Conservation (phyloP, 2,329 filamentous ascomycete genomes). For the Emergomyces pasteurianus region DNA sequence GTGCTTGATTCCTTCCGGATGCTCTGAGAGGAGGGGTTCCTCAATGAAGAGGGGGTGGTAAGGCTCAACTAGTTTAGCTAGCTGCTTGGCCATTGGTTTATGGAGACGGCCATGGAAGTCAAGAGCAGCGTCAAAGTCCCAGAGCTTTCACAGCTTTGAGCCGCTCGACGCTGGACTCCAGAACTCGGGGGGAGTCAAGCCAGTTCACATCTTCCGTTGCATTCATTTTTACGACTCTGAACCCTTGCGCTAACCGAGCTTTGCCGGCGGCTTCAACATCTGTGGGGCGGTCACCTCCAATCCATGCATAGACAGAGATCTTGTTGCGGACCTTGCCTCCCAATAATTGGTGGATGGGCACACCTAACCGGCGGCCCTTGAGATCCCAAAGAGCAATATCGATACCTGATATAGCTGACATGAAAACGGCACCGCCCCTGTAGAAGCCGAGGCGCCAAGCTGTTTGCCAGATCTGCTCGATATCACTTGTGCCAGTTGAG, state of each 20-base stretch:
- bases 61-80: slow-evolving; percentile 55
- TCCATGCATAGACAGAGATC: slow-evolving; percentile 65
- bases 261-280: slow-evolving; percentile 53
- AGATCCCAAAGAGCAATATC: slow-evolving; percentile 74
- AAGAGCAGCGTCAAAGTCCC: slow-evolving; percentile 59
- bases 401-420: slow-evolving; percentile 65
- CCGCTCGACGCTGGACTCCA: slow-evolving; percentile 54
- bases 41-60: slow-evolving; percentile 64
- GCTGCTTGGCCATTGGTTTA: slow-evolving; percentile 70
- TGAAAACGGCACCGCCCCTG: slow-evolving; percentile 65
- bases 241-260: slow-evolving; percentile 29
- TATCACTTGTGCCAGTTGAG: slow-evolving; percentile 42
- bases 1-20: slow-evolving; percentile 53
- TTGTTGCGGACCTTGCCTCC: slow-evolving; percentile 61
- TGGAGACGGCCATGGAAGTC: slow-evolving; percentile 71
- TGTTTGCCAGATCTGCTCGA: slow-evolving; percentile 70
- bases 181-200: slow-evolving; percentile 57
- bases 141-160: slow-evolving; percentile 56
- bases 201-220: slow-evolving; percentile 64
- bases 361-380: slow-evolving; percentile 51
- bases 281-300: slow-evolving; percentile 58
- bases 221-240: slow-evolving; percentile 58
- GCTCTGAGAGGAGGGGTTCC: slow-evolving; percentile 59
- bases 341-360: slow-evolving; percentile 61
- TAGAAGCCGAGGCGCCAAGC: slow-evolving; percentile 63